Evolutionary conservation across 352 stramenopile species (phyloP).

Genomic region (Phytophthora nicotianae): DNA sequence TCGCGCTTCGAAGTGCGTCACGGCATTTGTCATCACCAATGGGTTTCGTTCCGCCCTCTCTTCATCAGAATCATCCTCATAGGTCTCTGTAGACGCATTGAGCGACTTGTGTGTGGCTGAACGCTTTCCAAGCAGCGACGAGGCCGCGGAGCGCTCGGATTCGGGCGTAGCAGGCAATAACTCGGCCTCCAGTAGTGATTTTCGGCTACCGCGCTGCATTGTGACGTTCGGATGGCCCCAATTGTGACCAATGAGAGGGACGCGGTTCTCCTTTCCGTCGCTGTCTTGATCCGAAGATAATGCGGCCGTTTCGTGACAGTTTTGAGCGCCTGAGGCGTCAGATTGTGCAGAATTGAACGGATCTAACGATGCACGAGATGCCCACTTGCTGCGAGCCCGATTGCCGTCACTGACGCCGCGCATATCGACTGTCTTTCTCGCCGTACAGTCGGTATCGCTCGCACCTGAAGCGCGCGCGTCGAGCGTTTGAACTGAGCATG

Average conservation of each 20-base stretch:
- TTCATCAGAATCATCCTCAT: constrained; percentile 2
- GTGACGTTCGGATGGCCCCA: constrained; percentile 28
- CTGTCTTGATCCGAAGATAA: constrained; percentile 7
- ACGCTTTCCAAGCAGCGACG: constrained; percentile 35
- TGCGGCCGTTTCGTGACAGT: constrained; percentile 20
- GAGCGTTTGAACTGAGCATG: constrained; percentile 22
- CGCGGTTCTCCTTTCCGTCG: constrained; percentile 39
- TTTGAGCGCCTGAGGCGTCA: background rate
- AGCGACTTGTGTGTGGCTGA: constrained; percentile 7
- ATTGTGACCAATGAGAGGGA: constrained; percentile 7
- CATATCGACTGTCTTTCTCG: constrained; percentile 24
- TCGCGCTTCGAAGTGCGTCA: constrained; percentile 33
- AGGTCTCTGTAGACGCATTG: background rate
- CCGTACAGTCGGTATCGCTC: background rate
- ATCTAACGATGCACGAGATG: constrained; percentile 26
- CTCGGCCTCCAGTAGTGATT: constrained; percentile 2
- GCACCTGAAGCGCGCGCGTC: constrained; percentile 15
- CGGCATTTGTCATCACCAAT: constrained; percentile 2
- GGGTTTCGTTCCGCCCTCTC: constrained; percentile 5
- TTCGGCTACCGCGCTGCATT: constrained; percentile 9
- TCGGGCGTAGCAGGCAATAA: background rate
- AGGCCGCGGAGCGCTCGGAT: constrained; percentile 3
- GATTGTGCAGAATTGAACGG: constrained; percentile 22
- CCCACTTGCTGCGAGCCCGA: constrained; percentile 31
- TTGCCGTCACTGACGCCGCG: constrained; percentile 15